These are phyloP conservation scores for Orbilia ellipsospora DNA, from an alignment of 2,329 filamentous ascomycete genomes.

Conservation along the genomic window DNA sequence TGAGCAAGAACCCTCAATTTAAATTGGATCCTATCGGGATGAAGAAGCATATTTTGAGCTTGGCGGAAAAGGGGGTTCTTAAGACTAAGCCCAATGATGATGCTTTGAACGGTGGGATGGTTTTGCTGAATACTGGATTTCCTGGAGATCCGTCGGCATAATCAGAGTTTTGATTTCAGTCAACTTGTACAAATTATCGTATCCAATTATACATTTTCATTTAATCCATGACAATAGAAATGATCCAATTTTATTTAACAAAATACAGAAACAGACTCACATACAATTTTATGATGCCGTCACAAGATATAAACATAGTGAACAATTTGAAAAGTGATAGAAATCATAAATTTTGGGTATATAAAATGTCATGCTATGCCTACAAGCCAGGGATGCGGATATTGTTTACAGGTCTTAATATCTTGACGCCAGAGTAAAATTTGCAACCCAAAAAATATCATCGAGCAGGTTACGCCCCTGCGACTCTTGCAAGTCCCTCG, in stretches of 20 bases:
- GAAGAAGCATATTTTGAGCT: constrained; percentile 49
- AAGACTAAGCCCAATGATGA: constrained; percentile 20
- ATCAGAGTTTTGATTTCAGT: neutral
- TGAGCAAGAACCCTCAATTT: constrained; percentile 50
- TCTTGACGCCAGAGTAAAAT: too few species aligned
- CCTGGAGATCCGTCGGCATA: constrained; percentile 9
- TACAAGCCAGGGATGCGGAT: too few species aligned
- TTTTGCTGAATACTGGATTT: constrained; percentile 24
- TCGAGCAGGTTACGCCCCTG: constrained; percentile 69
- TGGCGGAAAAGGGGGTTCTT: constrained; percentile 18
- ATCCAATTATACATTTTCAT: neutral
- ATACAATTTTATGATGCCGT: too few species aligned
- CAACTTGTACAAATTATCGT: neutral
- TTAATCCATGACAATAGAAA: too few species aligned
- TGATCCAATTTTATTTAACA: too few species aligned
- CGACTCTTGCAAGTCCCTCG: constrained; percentile 89
- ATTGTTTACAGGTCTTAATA: too few species aligned
- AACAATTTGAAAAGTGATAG: too few species aligned
- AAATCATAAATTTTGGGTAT: too few species aligned
- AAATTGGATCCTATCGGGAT: constrained; percentile 53
- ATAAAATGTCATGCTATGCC: too few species aligned
- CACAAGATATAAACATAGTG: too few species aligned
- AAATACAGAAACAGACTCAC: too few species aligned
- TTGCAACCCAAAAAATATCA: too few species aligned
- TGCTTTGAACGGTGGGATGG: constrained; percentile 6